Evolutionary conservation across 208 protist species (phyloP).

Genomic region (Trypanosoma boissoni): DNA sequence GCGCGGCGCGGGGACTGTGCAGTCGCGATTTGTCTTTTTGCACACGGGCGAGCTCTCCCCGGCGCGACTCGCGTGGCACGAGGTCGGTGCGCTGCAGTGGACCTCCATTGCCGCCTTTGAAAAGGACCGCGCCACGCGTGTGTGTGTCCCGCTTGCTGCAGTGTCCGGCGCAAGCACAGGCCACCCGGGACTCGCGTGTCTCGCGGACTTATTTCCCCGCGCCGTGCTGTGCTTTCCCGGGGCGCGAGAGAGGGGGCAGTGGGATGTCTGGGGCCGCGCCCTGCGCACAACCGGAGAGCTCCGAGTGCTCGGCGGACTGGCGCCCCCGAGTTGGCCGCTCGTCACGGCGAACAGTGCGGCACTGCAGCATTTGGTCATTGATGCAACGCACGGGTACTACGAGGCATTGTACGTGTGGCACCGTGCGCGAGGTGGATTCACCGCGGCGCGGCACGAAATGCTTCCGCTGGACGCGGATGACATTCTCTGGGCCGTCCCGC

Average conservation of each 20-base stretch:
- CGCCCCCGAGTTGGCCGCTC: constrained; percentile 65
- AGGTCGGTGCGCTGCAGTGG: constrained; percentile 64
- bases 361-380: constrained; percentile 44
- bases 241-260: constrained; percentile 29
- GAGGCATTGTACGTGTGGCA: constrained; percentile 44
- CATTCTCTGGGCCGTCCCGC: constrained; percentile 61
- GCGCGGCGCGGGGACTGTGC: constrained; percentile 30
- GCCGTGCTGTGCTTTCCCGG: constrained; percentile 53
- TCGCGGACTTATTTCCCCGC: constrained; percentile 50
- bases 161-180: no score
- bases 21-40: constrained; percentile 77
- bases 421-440: constrained; percentile 16
- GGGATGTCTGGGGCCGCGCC: constrained; percentile 68
- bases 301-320: constrained; percentile 44
- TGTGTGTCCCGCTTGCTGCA: no score
- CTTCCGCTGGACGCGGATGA: constrained; percentile 37
- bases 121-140: constrained; percentile 4
- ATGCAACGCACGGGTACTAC: constrained; percentile 70
- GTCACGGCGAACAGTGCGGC: constrained; percentile 48
- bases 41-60: constrained; percentile 68
- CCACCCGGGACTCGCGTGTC: constrained; percentile 14
- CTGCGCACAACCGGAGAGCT: constrained; percentile 59
- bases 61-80: constrained; percentile 36
- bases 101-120: constrained; percentile 42
- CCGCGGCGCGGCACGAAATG: constrained; percentile 31